phyloP scores from a whole-genome alignment of 148 eudicot species.

The Vaccinium myrtillus region DNA sequence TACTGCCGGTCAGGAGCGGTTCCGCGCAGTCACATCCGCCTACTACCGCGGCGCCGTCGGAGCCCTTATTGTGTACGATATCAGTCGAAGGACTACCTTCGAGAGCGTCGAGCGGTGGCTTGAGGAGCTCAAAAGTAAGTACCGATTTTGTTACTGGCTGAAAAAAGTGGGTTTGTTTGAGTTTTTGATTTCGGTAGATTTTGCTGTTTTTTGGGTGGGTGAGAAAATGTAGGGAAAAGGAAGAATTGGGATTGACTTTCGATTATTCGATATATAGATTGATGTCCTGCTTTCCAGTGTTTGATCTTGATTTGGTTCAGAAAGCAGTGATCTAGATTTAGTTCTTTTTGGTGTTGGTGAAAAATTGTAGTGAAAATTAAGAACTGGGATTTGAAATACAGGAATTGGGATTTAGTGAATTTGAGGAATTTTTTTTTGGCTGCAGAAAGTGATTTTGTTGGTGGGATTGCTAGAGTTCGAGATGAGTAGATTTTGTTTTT shows the following conservation, averaged over 20 bases:
- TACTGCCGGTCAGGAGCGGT: slow-evolving; percentile 69
- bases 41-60: slow-evolving; percentile 76
- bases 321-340: not conserved
- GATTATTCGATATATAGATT: too few relatives aligned
- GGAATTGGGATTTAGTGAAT: not conserved
- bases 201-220: not conserved
- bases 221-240: not conserved
- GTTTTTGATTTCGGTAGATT: not conserved
- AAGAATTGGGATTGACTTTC: not conserved
- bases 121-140: slow-evolving; percentile 58
- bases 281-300: too few relatives aligned
- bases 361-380: not conserved
- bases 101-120: slow-evolving; percentile 61
- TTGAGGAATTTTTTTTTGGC: too few relatives aligned
- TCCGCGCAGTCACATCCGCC: slow-evolving; percentile 73
- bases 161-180: not conserved
- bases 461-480: not conserved
- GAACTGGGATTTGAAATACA: not conserved
- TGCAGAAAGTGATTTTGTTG: not conserved
- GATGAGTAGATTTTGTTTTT: too few relatives aligned
- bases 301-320: too few relatives aligned
- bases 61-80: slow-evolving; percentile 63
- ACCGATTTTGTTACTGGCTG: not conserved
- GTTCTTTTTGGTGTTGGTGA: not conserved
- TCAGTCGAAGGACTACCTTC: slow-evolving; percentile 50